Base-by-base conservation (phyloP, 441 rosid genomes). In the Hura crepitans region DNA sequence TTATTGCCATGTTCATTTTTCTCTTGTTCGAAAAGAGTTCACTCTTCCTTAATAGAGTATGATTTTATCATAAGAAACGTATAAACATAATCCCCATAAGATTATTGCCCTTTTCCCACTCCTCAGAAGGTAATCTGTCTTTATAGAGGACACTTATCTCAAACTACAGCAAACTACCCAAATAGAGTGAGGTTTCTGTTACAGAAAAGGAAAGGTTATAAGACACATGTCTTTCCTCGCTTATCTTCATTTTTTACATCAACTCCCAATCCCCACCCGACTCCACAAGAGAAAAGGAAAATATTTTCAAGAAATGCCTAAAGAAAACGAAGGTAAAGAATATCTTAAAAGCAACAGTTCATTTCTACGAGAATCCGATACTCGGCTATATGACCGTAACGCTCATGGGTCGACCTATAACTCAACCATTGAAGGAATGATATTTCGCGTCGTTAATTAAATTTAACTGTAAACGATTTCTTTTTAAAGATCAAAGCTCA, bases 291-390 rank as follows among this genome's bases (percentile, higher is more conserved):
- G 10, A 35, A 8, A 15, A 3, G 20, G 9, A 53, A n/a, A 7
- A 13, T 49, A 17, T 61, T 42, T 49, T 31, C 3, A 0, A 66
- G 51, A 51, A 47, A 20, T 45, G 14, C 39, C 4, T 9, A 4
- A 45, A 33, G 62, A 68, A 55, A 23, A 25, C 14, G 28, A 66
- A 72, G 58, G 35, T 22, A 11, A n/a, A 60, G 76, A 68, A 77
- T 70, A 49, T 57, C 56, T 67, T 66, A 75, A 66, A 62, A 65
- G 75, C 66, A 71, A 71, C 75, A 31, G 14, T 35, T 65, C 17
- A 53, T 14, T 53, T 35, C 55, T 17, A 20, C 22, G 57, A 59
- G 85, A 80, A 78, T 78, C 83, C 2, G 81, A 80, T 74, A 45
- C 83, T 58, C 31, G 27, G 28, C 27, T 46, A 37, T 18, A 28